A percentile compares a stretch with the other conserved stretches of the same genome.
Conservation (phyloP, 2,329 filamentous ascomycete species). For the Botrytis sinoallii region DNA sequence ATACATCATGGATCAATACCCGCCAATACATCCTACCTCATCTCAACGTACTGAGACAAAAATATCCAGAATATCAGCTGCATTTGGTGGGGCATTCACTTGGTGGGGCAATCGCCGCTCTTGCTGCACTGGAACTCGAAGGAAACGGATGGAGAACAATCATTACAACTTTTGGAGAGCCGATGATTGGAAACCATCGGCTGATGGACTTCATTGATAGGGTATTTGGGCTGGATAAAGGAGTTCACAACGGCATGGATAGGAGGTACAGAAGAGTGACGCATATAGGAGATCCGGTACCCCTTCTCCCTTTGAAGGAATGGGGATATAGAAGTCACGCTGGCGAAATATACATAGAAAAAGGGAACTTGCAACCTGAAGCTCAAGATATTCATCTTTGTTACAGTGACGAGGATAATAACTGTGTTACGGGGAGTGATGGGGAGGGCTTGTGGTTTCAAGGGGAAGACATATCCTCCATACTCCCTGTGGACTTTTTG, state of each 20-base stretch:
- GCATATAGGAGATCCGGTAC: slow-evolving; percentile 82
- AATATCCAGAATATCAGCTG: slow-evolving; percentile 69
- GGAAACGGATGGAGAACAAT: slow-evolving; percentile 68
- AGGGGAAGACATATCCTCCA: neutral
- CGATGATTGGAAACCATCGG: slow-evolving; percentile 59
- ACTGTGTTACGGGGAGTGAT: slow-evolving; percentile 62
- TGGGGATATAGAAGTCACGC: slow-evolving; percentile 86
- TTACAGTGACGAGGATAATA: slow-evolving; percentile 64
- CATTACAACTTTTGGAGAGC: slow-evolving; percentile 92
- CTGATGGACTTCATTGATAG: slow-evolving; percentile 42
- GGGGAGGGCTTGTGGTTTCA: slow-evolving; percentile 22
- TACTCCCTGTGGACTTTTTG: neutral
- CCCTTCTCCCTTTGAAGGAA: slow-evolving; percentile 77
- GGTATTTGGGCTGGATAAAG: slow-evolving; percentile 22
- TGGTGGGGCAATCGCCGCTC: slow-evolving; percentile 84
- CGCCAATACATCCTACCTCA: slow-evolving; percentile 65
- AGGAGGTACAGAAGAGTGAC: slow-evolving; percentile 71
- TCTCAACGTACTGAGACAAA: slow-evolving; percentile 55
- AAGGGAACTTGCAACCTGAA: slow-evolving; percentile 64
- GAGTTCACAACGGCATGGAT: neutral
- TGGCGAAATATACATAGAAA: slow-evolving; percentile 83
- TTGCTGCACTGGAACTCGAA: slow-evolving; percentile 80
- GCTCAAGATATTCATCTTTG: slow-evolving; percentile 69
- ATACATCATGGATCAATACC: slow-evolving; percentile 77
- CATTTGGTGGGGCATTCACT: slow-evolving; percentile 83